These are phyloP conservation scores for Coemansia sp. DNA, from an alignment of 192 early-diverging fungal genomes.

Conservation along the genomic window DNA sequence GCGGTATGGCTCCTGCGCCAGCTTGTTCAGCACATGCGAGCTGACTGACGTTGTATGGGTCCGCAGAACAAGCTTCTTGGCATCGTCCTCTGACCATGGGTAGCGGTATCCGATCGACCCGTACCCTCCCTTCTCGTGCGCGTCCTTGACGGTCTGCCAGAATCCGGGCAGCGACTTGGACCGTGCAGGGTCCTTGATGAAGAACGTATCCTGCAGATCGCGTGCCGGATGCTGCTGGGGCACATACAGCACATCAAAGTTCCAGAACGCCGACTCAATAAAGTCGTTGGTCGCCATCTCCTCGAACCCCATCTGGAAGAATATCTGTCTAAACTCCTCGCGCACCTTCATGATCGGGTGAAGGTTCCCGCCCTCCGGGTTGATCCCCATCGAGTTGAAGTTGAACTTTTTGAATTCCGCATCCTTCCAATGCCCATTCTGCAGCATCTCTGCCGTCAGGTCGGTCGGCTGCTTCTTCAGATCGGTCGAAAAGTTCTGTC, in stretches of 20 bases:
- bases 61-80: conserved; percentile 88
- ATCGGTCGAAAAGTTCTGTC: conserved; percentile 80
- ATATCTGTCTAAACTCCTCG: conserved; percentile 98
- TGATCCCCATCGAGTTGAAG: conserved; percentile 86
- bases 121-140: conserved; percentile 92
- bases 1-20: conserved; percentile 85
- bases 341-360: conserved; percentile 99
- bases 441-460: conserved; percentile 90
- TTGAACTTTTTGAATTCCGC: conserved; percentile 99
- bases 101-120: conserved; percentile 95
- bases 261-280: conserved; percentile 99
- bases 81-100: conserved; percentile 89
- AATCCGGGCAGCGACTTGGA: conserved; percentile 83
- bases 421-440: conserved; percentile 90
- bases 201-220: conserved; percentile 85
- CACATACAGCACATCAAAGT: conserved; percentile 99
- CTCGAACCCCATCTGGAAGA: conserved; percentile 98
- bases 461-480: conserved; percentile 92
- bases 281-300: conserved; percentile 99
- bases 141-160: conserved; percentile 86
- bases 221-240: conserved; percentile 97
- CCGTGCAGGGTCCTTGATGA: conserved; percentile 62
- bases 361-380: conserved; percentile 81
- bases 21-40: conserved; percentile 89
- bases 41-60: conserved; percentile 97